These are phyloP conservation scores for Aspergillus saccharolyticus DNA, from an alignment of 495 filamentous ascomycete species.

Conservation along the genomic window DNA sequence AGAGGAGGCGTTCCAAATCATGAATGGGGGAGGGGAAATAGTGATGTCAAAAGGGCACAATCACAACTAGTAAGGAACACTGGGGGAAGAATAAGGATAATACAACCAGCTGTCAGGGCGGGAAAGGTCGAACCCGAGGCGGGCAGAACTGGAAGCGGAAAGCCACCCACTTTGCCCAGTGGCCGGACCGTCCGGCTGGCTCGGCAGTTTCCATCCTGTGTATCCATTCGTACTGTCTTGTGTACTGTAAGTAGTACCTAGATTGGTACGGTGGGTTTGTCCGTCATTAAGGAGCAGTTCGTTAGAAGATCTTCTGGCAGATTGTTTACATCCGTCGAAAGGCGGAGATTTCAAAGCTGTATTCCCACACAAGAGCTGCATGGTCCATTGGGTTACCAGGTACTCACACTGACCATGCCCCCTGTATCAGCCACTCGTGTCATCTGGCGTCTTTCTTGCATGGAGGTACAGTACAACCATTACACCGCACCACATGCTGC, in stretches of 20 bases:
- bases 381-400: not conserved
- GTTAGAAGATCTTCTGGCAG: not conserved
- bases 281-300: not conserved
- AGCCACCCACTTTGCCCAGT: constrained; percentile 8
- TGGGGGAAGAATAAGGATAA: not conserved
- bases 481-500: not conserved
- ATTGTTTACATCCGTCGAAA: not conserved
- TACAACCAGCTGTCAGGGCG: constrained; percentile 5
- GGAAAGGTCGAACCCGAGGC: constrained; percentile 3
- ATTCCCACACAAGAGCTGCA: not conserved
- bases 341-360: not conserved
- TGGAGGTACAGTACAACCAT: not conserved
- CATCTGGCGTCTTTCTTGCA: not conserved
- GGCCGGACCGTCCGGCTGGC: constrained; percentile 14
- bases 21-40: not conserved
- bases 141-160: constrained; percentile 17
- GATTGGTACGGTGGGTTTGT: not conserved
- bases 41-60: not conserved
- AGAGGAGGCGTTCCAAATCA: no score
- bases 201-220: constrained; percentile 3
- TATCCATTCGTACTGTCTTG: no score
- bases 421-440: not conserved
- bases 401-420: not conserved
- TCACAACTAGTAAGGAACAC: not conserved
- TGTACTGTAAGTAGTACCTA: not conserved